These are phyloP conservation scores for Hapsidospora chrysogenum DNA, from an alignment of 495 filamentous ascomycete species.

Conservation along the genomic window DNA sequence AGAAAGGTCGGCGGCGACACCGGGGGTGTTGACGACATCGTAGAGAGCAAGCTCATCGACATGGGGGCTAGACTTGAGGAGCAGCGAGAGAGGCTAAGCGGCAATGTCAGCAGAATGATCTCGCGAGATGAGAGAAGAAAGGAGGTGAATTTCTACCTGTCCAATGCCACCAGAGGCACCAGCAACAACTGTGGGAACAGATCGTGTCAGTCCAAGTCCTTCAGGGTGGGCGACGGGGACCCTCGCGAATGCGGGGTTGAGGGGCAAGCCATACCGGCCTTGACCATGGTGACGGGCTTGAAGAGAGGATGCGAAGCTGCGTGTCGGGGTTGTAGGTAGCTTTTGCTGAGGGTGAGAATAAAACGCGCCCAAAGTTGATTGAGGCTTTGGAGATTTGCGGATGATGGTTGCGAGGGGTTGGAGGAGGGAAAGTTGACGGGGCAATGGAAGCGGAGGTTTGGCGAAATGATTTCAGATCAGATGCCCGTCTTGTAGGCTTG, in stretches of 20 bases:
- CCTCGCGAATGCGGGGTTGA: conserved; percentile 1
- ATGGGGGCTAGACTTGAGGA: conserved; percentile 74
- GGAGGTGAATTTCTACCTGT: conserved; percentile 42
- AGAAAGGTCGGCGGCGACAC: conserved; percentile 87
- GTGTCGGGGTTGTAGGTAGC: conserved; percentile 6
- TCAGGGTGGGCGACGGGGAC: not conserved
- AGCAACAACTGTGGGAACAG: conserved; percentile 52
- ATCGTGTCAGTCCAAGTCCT: conserved; percentile 13
- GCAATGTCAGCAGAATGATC: not conserved
- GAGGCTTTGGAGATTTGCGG: not conserved
- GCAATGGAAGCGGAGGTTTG: no score
- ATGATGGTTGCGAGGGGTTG: no score
- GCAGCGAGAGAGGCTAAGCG: conserved; percentile 84
- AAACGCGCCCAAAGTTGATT: not conserved
- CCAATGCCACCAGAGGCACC: conserved; percentile 97
- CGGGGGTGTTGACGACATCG: conserved; percentile 97
- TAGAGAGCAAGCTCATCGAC: conserved; percentile 87
- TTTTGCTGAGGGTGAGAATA: conserved; percentile 1
- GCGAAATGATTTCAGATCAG: no score
- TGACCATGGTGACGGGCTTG: conserved; percentile 51
- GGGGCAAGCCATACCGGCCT: conserved; percentile 48
- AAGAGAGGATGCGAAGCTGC: not conserved
- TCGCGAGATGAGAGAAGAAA: not conserved
- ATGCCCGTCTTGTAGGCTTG: no score
- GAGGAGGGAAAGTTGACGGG: not conserved